These are phyloP conservation scores for Stereum hirsutum DNA, from an alignment of 1,284 basidiomycete species.

Conservation along the genomic window DNA sequence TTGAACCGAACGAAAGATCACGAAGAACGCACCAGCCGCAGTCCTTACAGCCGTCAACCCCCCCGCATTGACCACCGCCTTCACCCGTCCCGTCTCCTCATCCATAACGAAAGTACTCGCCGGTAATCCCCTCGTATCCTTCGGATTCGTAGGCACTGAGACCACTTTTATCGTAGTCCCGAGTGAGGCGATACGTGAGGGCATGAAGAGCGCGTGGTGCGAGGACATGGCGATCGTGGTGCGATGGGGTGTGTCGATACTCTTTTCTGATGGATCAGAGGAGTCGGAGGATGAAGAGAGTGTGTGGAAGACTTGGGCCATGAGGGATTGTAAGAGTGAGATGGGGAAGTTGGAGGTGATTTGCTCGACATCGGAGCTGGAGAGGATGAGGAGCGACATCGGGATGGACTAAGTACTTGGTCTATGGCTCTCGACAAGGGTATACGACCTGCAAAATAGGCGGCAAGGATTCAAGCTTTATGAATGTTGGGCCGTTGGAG, in stretches of 20 bases:
- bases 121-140: constrained; percentile 50
- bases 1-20: neutral
- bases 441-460: no score
- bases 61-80: constrained; percentile 70
- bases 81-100: constrained; percentile 54
- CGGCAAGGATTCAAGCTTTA: no score
- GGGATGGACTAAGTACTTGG: no score
- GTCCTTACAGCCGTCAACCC: constrained; percentile 73
- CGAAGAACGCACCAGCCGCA: constrained; percentile 52
- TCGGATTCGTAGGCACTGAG: constrained; percentile 42
- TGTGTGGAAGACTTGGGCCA: constrained; percentile 42
- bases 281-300: constrained; percentile 12
- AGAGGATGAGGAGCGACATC: constrained; percentile 45
- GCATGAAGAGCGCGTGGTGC: constrained; percentile 65
- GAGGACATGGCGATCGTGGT: constrained; percentile 33
- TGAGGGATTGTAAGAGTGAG: constrained; percentile 38
- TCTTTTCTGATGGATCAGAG: constrained; percentile 7
- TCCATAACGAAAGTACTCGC: constrained; percentile 73
- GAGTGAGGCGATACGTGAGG: constrained; percentile 39
- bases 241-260: constrained; percentile 38
- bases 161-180: constrained; percentile 67
- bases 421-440: no score
- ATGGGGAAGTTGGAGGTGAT: constrained; percentile 32
- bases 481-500: no score
- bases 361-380: constrained; percentile 36